phyloP scores from a whole-genome alignment of 306 rosid genomes.

The Begonia peltatifolia region DNA sequence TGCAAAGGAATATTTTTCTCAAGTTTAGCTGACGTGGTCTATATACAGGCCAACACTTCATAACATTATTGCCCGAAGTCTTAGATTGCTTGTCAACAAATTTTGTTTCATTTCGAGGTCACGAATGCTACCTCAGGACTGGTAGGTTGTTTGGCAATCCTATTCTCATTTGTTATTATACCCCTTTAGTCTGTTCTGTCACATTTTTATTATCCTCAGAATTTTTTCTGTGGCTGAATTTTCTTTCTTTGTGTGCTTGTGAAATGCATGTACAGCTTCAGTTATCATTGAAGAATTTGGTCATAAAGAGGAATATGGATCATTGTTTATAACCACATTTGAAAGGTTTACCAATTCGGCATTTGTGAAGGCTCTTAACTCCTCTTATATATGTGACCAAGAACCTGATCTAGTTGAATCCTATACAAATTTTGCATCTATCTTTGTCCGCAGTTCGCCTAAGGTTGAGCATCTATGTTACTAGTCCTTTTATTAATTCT shows the following conservation, averaged over 20 bases:
- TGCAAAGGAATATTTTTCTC: too few species aligned
- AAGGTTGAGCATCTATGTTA: constrained; percentile 34
- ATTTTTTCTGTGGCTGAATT: too few species aligned
- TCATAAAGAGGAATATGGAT: constrained; percentile 66
- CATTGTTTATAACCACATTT: constrained; percentile 59
- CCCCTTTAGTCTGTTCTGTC: too few species aligned
- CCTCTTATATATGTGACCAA: constrained; percentile 93
- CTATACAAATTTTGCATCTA: constrained; percentile 79
- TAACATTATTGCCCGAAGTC: constrained; percentile 57
- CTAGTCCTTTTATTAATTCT: neutral
- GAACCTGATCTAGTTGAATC: constrained; percentile 99
- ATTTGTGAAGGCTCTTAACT: constrained; percentile 83
- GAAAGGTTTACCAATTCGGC: constrained; percentile 83
- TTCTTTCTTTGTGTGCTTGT: neutral
- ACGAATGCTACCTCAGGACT: constrained; percentile 85
- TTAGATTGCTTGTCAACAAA: constrained; percentile 75
- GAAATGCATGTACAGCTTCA: constrained; percentile 54
- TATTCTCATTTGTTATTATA: too few species aligned
- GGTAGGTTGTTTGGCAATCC: constrained; percentile 29
- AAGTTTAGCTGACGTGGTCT: constrained; percentile 2
- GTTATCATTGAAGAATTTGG: constrained; percentile 90
- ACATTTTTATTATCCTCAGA: too few species aligned
- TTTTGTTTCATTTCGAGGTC: constrained; percentile 69
- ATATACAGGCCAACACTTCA: constrained; percentile 74
- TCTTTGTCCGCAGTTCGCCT: constrained; percentile 55